Evolutionary conservation across 257 asterid species (phyloP).

Genomic region (Craterostigma plantagineum): DNA sequence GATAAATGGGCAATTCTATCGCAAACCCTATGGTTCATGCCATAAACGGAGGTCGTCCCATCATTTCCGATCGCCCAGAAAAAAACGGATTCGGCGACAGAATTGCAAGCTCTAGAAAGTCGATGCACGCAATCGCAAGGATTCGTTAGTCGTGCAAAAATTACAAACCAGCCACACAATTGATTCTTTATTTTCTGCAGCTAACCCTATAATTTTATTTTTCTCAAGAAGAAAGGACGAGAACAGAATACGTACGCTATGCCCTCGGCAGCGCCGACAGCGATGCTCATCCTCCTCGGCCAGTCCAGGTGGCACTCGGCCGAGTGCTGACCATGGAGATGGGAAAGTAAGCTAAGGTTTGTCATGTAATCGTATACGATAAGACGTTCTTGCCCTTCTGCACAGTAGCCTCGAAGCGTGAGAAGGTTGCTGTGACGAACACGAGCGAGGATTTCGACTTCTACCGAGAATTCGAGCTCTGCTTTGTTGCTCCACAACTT

Average conservation of each 20-base stretch:
- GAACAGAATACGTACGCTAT: slow-evolving; percentile 45
- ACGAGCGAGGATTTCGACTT: slow-evolving; percentile 78
- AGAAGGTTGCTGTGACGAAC: slow-evolving; percentile 75
- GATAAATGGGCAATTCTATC: too few relatives aligned
- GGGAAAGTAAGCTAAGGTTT: slow-evolving; percentile 75
- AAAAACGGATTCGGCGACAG: too few relatives aligned
- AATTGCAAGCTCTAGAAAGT: too few relatives aligned
- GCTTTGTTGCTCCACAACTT: slow-evolving; percentile 89
- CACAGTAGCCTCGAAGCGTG: slow-evolving; percentile 71
- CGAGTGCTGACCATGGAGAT: slow-evolving; percentile 88
- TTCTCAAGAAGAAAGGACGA: neutral
- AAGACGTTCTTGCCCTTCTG: slow-evolving; percentile 92
- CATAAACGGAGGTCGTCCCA: too few relatives aligned
- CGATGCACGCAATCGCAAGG: too few relatives aligned
- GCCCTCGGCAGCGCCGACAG: slow-evolving; percentile 84
- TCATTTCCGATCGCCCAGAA: too few relatives aligned
- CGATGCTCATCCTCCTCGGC: slow-evolving; percentile 67
- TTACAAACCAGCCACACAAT: too few relatives aligned
- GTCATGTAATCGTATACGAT: slow-evolving; percentile 74
- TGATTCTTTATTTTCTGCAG: too few relatives aligned
- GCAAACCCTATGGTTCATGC: too few relatives aligned
- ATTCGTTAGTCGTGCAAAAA: too few relatives aligned
- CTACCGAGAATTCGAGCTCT: slow-evolving; percentile 74
- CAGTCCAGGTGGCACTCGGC: slow-evolving; percentile 75
- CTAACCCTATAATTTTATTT: too few relatives aligned